Conservation (phyloP, 1,139 yeast species). For the Spencermartinsiella ligniputridi region DNA sequence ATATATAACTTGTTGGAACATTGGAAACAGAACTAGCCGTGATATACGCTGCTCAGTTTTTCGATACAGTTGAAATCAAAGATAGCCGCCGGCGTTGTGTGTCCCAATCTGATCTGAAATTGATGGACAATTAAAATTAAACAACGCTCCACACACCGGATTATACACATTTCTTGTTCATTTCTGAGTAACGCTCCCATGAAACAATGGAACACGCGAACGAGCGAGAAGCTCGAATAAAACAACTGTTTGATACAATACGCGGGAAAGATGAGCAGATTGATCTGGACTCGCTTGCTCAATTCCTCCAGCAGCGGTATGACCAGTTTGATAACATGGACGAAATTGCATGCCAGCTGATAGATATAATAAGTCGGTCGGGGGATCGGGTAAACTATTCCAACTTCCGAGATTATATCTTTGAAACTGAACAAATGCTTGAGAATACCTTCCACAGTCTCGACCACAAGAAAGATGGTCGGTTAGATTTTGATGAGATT, state of each 20-base stretch:
- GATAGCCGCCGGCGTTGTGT: no score
- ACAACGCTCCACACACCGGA: no score
- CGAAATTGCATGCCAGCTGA: slow-evolving; percentile 52
- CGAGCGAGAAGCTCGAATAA: neutral
- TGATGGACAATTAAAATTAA: no score
- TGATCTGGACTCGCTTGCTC: neutral
- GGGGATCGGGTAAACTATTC: slow-evolving; percentile 52
- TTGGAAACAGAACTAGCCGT: no score
- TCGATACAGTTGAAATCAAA: no score
- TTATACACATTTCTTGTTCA: no score
- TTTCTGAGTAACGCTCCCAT: no score
- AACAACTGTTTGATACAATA: neutral
- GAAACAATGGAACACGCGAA: neutral
- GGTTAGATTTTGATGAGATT: slow-evolving; percentile 61
- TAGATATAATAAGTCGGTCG: slow-evolving; percentile 51
- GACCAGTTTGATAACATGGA: slow-evolving; percentile 57
- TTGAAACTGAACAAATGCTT: slow-evolving; percentile 65
- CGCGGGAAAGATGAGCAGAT: neutral
- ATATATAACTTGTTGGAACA: no score
- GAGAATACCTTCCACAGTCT: slow-evolving; percentile 62
- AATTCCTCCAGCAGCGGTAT: slow-evolving; percentile 21
- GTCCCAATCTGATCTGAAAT: no score
- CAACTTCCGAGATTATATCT: slow-evolving; percentile 59
- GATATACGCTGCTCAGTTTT: no score
- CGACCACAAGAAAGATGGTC: slow-evolving; percentile 76